phyloP scores from a whole-genome alignment of 345 rosid species.

The Microthlaspi erraticum region DNA sequence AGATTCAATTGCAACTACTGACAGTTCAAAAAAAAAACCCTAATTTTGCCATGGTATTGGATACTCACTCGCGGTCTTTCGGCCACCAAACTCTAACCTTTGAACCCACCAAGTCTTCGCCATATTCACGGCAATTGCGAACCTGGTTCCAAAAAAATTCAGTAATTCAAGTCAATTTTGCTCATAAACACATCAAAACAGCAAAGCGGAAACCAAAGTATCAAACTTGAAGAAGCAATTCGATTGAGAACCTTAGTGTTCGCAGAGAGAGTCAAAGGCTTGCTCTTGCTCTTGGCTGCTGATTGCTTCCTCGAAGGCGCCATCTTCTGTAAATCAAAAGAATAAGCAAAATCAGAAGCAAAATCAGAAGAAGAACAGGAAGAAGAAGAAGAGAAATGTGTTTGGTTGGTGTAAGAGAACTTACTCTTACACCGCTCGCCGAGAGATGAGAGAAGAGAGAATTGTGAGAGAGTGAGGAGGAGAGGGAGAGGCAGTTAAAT shows the following conservation, averaged over 20 bases:
- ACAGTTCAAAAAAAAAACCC: background rate
- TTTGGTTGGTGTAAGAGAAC: background rate
- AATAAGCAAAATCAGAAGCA: background rate
- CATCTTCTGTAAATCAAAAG: slow-evolving; percentile 6
- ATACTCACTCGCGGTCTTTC: slow-evolving; percentile 22
- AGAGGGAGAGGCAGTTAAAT: slow-evolving; percentile 4
- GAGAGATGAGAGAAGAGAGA: background rate
- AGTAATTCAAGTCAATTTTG: background rate
- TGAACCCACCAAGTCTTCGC: slow-evolving; percentile 24
- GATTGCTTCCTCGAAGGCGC: slow-evolving; percentile 20
- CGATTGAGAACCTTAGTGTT: slow-evolving; percentile 24
- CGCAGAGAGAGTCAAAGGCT: background rate
- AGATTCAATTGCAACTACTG: slow-evolving; percentile 20
- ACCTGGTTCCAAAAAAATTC: slow-evolving; percentile 6
- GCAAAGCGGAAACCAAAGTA: background rate
- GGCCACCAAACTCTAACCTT: slow-evolving; percentile 44
- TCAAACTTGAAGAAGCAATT: background rate
- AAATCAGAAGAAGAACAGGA: background rate
- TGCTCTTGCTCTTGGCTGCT: slow-evolving; percentile 4
- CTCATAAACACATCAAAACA: background rate
- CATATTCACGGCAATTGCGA: background rate
- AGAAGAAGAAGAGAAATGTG: background rate
- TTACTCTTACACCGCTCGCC: background rate
- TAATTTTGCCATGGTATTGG: background rate
- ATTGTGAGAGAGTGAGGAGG: background rate